Conservation (phyloP, 345 rosid genomes). For the Salix udensis region DNA sequence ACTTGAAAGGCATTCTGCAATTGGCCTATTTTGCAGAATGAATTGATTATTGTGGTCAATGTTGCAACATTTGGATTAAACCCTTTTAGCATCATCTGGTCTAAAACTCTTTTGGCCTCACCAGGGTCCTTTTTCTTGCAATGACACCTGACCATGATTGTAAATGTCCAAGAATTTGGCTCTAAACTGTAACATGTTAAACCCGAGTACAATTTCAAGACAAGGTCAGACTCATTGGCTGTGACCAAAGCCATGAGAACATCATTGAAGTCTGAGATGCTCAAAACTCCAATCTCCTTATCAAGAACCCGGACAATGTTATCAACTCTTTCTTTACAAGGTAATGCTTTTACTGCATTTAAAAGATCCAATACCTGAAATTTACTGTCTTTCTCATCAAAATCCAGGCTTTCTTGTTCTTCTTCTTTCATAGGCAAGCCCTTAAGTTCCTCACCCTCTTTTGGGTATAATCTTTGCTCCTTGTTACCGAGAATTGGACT, state of each 20-base stretch:
- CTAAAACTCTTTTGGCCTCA: constrained; percentile 40
- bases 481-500: neutral
- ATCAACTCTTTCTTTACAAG: constrained; percentile 13
- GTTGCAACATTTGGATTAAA: constrained; percentile 36
- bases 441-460: neutral
- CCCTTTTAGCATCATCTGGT: constrained; percentile 41
- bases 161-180: constrained; percentile 43
- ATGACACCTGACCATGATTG: constrained; percentile 39
- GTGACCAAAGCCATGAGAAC: constrained; percentile 36
- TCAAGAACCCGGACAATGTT: constrained; percentile 20
- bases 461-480: neutral
- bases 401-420: constrained; percentile 1
- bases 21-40: constrained; percentile 47
- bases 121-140: constrained; percentile 38
- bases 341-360: constrained; percentile 24
- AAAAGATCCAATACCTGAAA: constrained; percentile 14
- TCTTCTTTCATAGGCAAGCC: constrained; percentile 4
- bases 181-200: constrained; percentile 26
- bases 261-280: constrained; percentile 32
- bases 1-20: constrained; percentile 45
- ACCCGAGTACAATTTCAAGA: constrained; percentile 27
- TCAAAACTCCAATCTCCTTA: constrained; percentile 18
- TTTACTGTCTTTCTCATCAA: constrained; percentile 1
- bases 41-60: constrained; percentile 36
- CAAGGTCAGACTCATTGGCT: constrained; percentile 34